phyloP scores from a whole-genome alignment of 495 filamentous ascomycete genomes.

The Cercophora newfieldiana region DNA sequence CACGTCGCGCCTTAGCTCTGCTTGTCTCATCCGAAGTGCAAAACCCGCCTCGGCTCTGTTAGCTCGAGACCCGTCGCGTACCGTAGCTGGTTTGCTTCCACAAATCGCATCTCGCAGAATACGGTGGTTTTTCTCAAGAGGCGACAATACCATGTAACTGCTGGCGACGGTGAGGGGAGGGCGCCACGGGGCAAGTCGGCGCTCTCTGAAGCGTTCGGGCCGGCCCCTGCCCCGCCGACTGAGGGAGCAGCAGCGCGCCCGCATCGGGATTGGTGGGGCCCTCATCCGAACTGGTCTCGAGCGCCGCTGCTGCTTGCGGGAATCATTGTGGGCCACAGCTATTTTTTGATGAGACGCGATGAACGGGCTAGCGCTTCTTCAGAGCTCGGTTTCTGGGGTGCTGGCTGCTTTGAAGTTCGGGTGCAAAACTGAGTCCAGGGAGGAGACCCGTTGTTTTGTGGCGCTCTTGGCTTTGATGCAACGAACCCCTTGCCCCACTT shows the following conservation, averaged over 20 bases:
- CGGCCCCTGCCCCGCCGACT: too few relatives aligned
- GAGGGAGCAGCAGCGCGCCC: too few relatives aligned
- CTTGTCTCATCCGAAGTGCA: not conserved
- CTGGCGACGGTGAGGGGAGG: too few relatives aligned
- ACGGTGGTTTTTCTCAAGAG: too few relatives aligned
- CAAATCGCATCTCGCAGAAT: not conserved
- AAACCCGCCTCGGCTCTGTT: not conserved
- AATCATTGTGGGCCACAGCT: not conserved
- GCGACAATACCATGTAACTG: too few relatives aligned
- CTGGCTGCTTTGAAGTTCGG: not conserved
- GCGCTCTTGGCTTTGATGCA: not conserved
- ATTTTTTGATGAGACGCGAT: not conserved
- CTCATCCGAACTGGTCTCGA: too few relatives aligned
- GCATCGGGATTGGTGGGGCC: too few relatives aligned
- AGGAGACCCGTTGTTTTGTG: not conserved
- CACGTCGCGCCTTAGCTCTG: not conserved
- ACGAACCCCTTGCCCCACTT: not conserved
- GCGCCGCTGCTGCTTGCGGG: too few relatives aligned
- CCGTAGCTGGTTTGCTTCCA: not conserved
- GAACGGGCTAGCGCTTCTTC: not conserved
- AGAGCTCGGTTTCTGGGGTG: not conserved
- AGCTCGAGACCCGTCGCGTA: not conserved
- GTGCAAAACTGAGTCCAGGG: not conserved
- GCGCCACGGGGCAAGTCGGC: not conserved
- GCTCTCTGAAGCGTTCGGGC: not conserved